Base-by-base conservation (phyloP, 2,329 filamentous ascomycete genomes). In the Metarhizium humberi region DNA sequence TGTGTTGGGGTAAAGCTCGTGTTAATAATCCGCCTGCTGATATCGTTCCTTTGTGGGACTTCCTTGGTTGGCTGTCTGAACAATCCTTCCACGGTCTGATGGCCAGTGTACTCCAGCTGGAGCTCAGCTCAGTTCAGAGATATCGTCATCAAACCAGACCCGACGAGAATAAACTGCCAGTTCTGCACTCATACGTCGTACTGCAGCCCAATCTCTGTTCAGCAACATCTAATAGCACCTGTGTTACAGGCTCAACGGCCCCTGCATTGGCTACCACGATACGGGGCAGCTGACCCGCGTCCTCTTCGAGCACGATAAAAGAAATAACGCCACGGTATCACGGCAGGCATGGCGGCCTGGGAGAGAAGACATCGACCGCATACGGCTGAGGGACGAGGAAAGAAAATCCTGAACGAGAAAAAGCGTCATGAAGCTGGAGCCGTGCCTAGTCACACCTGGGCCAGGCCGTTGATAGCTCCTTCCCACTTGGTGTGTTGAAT, bases 401-500 rank as follows among this genome's bases (percentile, higher is more conserved):
- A 25, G 7, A 45, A 16, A 25, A 45, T 4, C 42, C 7, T 7
- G 6, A 45, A n/a, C 4, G 20, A 49, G 14, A 34, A 25, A 30
- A 49, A 13, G 7, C 5, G 0, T 13, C n/a, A 40, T n/a, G 7
- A 40, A 16, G 38, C 14, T 40, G 38, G 38, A 40, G 38, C n/a
- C 8, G 42, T 20, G n/a, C 42, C 25, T 20, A 48, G 45, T 8
- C 25, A 18, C 45, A 48, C 6, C 4, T 6, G 5, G 25, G 7
- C n/a, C 20, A 13, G 25, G 3, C 45, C 4, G 52, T 36, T 18
- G 20, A 45, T 47, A 38, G 51, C 43, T 42, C 51, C 55, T 56
- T 53, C 51, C 54, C 49, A 34, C 50, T 46, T 36, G 13, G n/a
- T 46, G 47, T 16, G 38, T 18, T 30, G 51, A 56, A 56, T 56